A percentile compares a stretch with the other conserved stretches of the same genome.
Evolutionary conservation across 2,329 filamentous ascomycete species (phyloP).

Genomic region (Teratosphaeria gauchensis): DNA sequence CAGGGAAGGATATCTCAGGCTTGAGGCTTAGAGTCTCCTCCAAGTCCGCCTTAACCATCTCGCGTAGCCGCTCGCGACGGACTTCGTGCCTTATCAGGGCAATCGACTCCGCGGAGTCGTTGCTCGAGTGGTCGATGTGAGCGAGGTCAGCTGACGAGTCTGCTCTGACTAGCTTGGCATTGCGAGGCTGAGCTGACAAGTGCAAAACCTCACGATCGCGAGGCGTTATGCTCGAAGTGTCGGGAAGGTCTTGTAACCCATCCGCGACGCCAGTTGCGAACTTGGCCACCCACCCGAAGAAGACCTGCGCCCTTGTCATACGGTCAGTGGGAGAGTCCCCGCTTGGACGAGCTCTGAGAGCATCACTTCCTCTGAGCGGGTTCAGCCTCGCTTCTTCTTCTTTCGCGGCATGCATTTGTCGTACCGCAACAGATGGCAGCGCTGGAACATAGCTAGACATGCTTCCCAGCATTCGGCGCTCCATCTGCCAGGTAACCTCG

Average conservation of each 20-base stretch:
- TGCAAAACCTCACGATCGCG: neutral
- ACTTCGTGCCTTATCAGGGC: neutral
- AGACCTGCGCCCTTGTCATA: conserved; percentile 2
- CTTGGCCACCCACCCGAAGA: conserved; percentile 14
- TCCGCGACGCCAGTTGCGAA: conserved; percentile 14
- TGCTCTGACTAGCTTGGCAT: neutral
- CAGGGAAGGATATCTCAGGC: conserved; percentile 8
- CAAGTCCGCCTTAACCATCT: conserved; percentile 3
- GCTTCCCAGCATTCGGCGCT: conserved; percentile 7
- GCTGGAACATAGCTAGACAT: neutral
- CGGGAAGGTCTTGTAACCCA: neutral
- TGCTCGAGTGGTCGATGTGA: neutral
- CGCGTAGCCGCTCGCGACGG: neutral
- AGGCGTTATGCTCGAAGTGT: neutral
- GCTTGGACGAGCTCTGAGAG: neutral
- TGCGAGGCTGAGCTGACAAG: neutral
- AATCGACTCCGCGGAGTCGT: neutral
- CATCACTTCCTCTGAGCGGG: neutral
- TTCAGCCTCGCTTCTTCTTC: neutral
- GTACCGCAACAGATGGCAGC: neutral
- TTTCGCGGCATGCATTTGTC: neutral
- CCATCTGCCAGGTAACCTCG: conserved; percentile 7
- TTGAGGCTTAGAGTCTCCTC: conserved; percentile 2
- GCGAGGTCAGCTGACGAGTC: neutral
- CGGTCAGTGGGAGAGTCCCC: neutral